Conservation (phyloP, 306 rosid species). For the Lotus japonicus region DNA sequence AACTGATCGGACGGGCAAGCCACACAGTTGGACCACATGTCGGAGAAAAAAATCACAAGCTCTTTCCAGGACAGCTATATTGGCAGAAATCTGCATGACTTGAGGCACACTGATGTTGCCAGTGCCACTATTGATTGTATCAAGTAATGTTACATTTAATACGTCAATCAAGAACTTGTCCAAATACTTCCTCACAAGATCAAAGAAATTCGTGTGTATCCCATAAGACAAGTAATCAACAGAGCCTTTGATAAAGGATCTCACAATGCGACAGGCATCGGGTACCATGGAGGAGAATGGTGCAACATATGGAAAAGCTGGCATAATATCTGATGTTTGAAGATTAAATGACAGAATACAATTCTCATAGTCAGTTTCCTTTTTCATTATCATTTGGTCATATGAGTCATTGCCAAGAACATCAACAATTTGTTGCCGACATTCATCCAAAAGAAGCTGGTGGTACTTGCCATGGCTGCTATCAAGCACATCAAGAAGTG, state of each 20-base stretch:
- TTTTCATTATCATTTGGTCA: conserved; percentile 70
- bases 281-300: conserved; percentile 93
- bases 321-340: conserved; percentile 69
- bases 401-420: conserved; percentile 59
- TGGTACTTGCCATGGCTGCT: conserved; percentile 64
- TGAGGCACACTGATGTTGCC: conserved; percentile 52
- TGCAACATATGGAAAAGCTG: conserved; percentile 82
- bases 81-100: conserved; percentile 94
- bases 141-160: conserved; percentile 60
- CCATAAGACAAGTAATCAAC: conserved; percentile 78
- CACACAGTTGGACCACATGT: conserved; percentile 73
- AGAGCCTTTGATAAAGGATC: conserved; percentile 86
- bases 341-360: conserved; percentile 62
- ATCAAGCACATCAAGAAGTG: conserved; percentile 71
- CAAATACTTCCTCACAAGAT: conserved; percentile 58
- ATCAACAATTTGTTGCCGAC: conserved; percentile 50
- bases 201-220: conserved; percentile 36
- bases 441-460: conserved; percentile 72
- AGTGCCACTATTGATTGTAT: conserved; percentile 43
- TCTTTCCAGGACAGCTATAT: conserved; percentile 77
- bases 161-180: conserved; percentile 70
- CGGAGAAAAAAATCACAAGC: conserved; percentile 79
- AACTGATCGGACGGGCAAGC: conserved; percentile 53
- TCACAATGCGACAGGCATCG: conserved; percentile 69
- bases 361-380: conserved; percentile 70